Conservation (phyloP, 305 asterid species). For the Fraxinus sp. region DNA sequence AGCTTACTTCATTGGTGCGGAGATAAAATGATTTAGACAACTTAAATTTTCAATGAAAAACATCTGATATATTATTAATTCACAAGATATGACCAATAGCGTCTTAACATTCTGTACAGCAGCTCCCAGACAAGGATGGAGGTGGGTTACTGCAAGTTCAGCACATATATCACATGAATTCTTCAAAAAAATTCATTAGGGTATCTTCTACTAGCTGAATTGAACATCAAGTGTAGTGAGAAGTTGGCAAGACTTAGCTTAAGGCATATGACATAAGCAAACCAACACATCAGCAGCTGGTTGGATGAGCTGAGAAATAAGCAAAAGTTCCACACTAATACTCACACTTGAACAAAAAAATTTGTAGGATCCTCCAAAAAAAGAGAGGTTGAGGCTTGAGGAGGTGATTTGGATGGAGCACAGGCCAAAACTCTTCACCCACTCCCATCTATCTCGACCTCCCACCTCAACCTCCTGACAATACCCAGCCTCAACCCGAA, state of each 20-base stretch:
- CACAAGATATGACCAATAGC: background rate
- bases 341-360: background rate
- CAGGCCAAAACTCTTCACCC: background rate
- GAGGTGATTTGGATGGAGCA: background rate
- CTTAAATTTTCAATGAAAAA: background rate
- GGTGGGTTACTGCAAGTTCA: background rate
- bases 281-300: background rate
- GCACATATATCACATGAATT: background rate
- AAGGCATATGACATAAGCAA: background rate
- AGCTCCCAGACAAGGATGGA: background rate
- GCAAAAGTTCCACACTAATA: background rate
- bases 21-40: background rate
- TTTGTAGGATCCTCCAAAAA: background rate
- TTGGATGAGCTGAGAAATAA: background rate
- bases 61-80: background rate
- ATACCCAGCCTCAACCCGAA: background rate
- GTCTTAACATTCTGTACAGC: background rate
- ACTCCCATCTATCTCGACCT: background rate
- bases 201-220: background rate
- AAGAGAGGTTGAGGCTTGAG: background rate
- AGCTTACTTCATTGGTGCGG: background rate
- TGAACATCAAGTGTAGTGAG: background rate
- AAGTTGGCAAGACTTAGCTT: background rate
- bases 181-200: background rate
- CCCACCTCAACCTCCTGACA: background rate